These are phyloP conservation scores for Pseudogymnoascus pannorum DNA, from an alignment of 2,329 filamentous ascomycete species.

Conservation along the genomic window DNA sequence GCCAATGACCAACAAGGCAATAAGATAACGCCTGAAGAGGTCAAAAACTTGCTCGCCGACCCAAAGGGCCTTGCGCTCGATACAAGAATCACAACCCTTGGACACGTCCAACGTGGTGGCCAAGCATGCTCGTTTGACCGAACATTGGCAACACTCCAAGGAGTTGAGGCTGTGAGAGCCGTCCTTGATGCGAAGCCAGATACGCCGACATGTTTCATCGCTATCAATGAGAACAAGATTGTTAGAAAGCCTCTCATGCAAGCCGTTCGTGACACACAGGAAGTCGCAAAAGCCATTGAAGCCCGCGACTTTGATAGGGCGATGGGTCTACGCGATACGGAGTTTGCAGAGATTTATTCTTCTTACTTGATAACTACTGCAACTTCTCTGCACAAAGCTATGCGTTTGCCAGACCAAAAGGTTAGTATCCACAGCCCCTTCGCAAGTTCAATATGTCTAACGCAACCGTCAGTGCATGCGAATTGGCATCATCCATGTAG, in stretches of 20 bases:
- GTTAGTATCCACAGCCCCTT: constrained; percentile 37
- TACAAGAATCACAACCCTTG: constrained; percentile 88
- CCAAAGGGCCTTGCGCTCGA: constrained; percentile 72
- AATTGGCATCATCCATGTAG: constrained; percentile 94
- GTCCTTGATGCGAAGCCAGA: constrained; percentile 84
- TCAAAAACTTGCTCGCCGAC: constrained; percentile 82
- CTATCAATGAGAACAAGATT: constrained; percentile 97
- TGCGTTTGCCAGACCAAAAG: constrained; percentile 63
- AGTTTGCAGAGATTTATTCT: constrained; percentile 87
- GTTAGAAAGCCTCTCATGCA: constrained; percentile 81
- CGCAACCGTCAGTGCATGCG: constrained; percentile 60
- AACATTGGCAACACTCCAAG: constrained; percentile 86
- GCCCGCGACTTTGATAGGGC: constrained; percentile 79
- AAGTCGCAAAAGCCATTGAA: constrained; percentile 74
- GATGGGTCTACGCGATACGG: constrained; percentile 82
- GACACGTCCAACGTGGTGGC: constrained; percentile 95
- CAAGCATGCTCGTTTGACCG: constrained; percentile 89
- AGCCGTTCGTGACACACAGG: constrained; percentile 78
- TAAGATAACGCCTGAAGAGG: constrained; percentile 72
- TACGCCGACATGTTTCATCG: constrained; percentile 88
- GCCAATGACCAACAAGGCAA: constrained; percentile 78
- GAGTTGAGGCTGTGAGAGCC: constrained; percentile 87
- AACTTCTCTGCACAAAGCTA: constrained; percentile 60
- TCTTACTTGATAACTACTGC: constrained; percentile 89
- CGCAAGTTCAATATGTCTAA: constrained; percentile 24